A percentile compares a stretch with the other conserved stretches of the same genome.
phyloP scores from a whole-genome alignment of 2,329 filamentous ascomycete species.

The Penicillium sp. region DNA sequence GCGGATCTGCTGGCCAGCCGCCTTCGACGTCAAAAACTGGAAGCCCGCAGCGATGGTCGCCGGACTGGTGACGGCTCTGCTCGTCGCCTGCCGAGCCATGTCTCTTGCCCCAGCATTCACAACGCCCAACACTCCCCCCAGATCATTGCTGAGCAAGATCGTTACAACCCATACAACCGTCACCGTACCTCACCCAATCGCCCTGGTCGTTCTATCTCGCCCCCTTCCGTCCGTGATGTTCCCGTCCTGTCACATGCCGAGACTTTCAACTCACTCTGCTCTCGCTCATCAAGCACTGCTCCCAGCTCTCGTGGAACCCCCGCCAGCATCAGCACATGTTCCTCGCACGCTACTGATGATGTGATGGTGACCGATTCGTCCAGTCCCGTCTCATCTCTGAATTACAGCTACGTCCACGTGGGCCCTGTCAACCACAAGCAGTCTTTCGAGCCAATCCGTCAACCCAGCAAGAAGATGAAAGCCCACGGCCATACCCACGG shows the following conservation, averaged over 20 bases:
- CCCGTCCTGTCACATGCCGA: constrained; percentile 40
- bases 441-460: constrained; percentile 24
- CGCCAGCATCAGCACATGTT: constrained; percentile 38
- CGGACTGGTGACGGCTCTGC: constrained; percentile 19
- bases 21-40: constrained; percentile 35
- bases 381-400: constrained; percentile 32
- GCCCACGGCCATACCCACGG: constrained; percentile 25
- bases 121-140: constrained; percentile 31
- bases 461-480: constrained; percentile 41
- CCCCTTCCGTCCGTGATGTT: constrained; percentile 42
- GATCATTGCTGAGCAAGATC: constrained; percentile 29
- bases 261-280: constrained; percentile 39
- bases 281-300: constrained; percentile 41
- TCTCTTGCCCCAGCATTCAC: constrained; percentile 28
- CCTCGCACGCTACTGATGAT: constrained; percentile 31
- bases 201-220: constrained; percentile 38
- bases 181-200: constrained; percentile 33
- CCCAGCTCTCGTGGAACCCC: constrained; percentile 43
- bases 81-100: constrained; percentile 26
- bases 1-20: constrained; percentile 33
- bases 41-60: constrained; percentile 26
- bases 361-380: constrained; percentile 32
- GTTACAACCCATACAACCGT: constrained; percentile 37
- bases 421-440: constrained; percentile 30
- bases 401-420: constrained; percentile 35